These are phyloP conservation scores for Penicillium sp. DNA, from an alignment of 2,329 filamentous ascomycete species.

Conservation along the genomic window DNA sequence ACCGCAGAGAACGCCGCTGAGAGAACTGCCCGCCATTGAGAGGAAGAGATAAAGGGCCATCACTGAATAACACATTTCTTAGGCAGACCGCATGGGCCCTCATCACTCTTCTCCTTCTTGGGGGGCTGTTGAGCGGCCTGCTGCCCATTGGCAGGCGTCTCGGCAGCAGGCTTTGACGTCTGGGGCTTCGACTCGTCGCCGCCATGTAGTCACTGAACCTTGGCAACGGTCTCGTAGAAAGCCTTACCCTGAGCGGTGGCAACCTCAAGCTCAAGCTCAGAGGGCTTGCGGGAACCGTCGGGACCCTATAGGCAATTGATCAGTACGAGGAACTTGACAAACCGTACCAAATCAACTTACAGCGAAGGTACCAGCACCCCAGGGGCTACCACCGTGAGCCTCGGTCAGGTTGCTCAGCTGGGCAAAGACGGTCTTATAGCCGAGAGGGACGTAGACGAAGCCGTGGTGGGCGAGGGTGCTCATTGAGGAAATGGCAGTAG, in stretches of 20 bases:
- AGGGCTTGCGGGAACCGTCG: constrained; percentile 82
- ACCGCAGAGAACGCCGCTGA: constrained; percentile 12
- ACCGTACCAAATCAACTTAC: constrained; percentile 40
- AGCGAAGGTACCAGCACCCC: constrained; percentile 92
- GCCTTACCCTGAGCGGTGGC: constrained; percentile 77
- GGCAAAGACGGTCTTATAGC: constrained; percentile 76
- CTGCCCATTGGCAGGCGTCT: constrained; percentile 24
- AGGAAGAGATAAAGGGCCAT: constrained; percentile 21
- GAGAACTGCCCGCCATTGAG: no score
- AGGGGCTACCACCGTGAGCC: constrained; percentile 80
- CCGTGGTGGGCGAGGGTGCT: constrained; percentile 89
- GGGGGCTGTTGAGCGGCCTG: constrained; percentile 33
- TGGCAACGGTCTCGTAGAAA: constrained; percentile 75
- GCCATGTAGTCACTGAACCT: constrained; percentile 78
- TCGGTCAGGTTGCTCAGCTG: constrained; percentile 68
- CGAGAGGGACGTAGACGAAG: constrained; percentile 92
- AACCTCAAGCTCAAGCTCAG: constrained; percentile 68
- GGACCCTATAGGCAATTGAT: constrained; percentile 41
- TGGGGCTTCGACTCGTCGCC: constrained; percentile 37
- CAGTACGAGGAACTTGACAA: not conserved
- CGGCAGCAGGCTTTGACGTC: constrained; percentile 28
- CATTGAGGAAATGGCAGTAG: constrained; percentile 74
- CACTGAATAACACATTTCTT: constrained; percentile 68
- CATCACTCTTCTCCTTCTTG: constrained; percentile 48
- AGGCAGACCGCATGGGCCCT: constrained; percentile 72